Base-by-base conservation (phyloP, 495 filamentous ascomycete species). In the Xylaria venustula region DNA sequence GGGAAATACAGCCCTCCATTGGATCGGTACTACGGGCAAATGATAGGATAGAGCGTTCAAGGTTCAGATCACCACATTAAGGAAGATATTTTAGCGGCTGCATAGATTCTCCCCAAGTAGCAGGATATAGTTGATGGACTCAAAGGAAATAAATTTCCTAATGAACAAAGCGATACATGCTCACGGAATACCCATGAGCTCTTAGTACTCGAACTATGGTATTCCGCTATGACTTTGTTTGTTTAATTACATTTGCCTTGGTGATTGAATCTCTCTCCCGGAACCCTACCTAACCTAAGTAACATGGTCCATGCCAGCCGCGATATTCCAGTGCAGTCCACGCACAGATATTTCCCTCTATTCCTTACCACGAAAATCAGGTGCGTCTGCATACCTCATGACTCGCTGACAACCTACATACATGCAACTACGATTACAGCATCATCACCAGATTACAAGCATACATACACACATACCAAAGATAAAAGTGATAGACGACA, bases 1-100 rank as follows among this genome's bases (percentile, higher is more conserved):
- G 28, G 26, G n/a, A 34, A 26, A 42, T 59, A 23, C 45, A 60
- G 17, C 5, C 19, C 47, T 37, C n/a, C 7, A 26, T 28, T 42
- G 25, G 34, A 15, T 25, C 28, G 57, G 57, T 45, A 37, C 17
- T 45, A 14, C 15, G 56, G 46, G 34, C 15, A 40, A 52, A 15
- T 47, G 22, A 23, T 51, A 60, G 57, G 57, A 60, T 52, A 60
- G 47, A 52, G 57, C 25, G 37, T 42, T 40, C 42, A 22, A 22
- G 23, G 46, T 32, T 50, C 36, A 20, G 46, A 50, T 51, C 34
- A 42, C 37, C 11, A 19, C 19, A n/a, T 51, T 37, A 17, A 32
- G 44, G 30, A 47, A 42, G 17, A 20, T 6, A 20, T 14, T 17
- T 25, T 17, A 47, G 22, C 32, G 34, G 32, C 34, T 41, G 22